Percentiles rank a stretch among this genome's conserved stretches.
Evolutionary conservation across 106 monocot species (phyloP).

Genomic region (Xerophyta viscosa): DNA sequence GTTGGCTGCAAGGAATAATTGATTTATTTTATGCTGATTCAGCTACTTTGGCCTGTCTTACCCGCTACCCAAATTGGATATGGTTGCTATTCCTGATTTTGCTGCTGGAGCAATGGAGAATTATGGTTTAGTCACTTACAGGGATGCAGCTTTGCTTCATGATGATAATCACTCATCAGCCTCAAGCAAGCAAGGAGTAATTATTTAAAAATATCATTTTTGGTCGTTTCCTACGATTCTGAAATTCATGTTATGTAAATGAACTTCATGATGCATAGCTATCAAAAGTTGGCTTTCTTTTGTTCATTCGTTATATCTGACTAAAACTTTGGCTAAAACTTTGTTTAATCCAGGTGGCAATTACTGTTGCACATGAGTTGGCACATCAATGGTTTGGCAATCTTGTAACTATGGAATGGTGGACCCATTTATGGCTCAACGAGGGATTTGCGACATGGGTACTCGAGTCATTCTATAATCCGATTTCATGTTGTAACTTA

Average conservation of each 20-base stretch:
- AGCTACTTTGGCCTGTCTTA: conserved; percentile 63
- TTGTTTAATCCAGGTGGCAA: conserved; percentile 75
- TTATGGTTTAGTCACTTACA: conserved; percentile 66
- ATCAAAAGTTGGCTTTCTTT: no score
- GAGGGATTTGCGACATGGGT: conserved; percentile 99
- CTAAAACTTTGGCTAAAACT: no score
- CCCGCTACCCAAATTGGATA: conserved; percentile 64
- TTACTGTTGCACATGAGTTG: conserved; percentile 87
- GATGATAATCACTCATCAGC: conserved; percentile 63
- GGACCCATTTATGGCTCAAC: conserved; percentile 98
- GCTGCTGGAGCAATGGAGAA: conserved; percentile 76
- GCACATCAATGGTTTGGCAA: conserved; percentile 99
- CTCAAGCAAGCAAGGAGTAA: conserved; percentile 60
- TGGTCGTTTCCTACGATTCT: no score
- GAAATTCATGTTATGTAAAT: no score
- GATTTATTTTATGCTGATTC: no score
- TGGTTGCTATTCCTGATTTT: conserved; percentile 83
- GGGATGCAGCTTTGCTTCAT: conserved; percentile 63
- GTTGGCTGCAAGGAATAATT: no score
- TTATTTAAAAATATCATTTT: no score
- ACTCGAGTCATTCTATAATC: conserved; percentile 4
- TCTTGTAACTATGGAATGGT: conserved; percentile 99
- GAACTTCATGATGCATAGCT: no score
- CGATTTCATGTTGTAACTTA: no score
- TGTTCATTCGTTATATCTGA: no score